Conservation (phyloP, 2,329 filamentous ascomycete genomes). For the Colletotrichum costaricense region DNA sequence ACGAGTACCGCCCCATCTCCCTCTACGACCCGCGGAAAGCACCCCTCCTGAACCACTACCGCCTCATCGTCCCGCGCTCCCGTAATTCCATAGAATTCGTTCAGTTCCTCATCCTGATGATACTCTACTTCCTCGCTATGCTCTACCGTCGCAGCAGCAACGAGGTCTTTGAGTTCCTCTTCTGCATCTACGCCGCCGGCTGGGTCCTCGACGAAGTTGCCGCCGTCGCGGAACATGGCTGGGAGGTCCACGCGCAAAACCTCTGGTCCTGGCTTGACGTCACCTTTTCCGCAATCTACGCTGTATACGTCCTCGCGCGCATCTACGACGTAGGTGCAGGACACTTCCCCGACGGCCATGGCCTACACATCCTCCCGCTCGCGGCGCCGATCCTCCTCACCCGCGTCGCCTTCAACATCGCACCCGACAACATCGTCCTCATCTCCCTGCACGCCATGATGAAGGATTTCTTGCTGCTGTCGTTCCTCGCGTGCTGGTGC, state of each 20-base stretch:
- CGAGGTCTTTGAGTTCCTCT: slow-evolving; percentile 67
- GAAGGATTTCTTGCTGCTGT: slow-evolving; percentile 76
- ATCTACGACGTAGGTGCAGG: slow-evolving; percentile 60
- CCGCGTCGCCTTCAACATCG: slow-evolving; percentile 77
- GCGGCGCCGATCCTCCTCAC: slow-evolving; percentile 78
- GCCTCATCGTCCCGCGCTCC: slow-evolving; percentile 76
- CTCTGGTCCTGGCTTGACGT: slow-evolving; percentile 81
- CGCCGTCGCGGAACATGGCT: slow-evolving; percentile 72
- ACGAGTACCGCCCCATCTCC: slow-evolving; percentile 76
- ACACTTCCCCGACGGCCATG: slow-evolving; percentile 57
- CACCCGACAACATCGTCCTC: slow-evolving; percentile 81
- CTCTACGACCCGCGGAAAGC: slow-evolving; percentile 76
- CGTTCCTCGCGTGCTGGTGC: slow-evolving; percentile 65
- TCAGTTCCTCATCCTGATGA: slow-evolving; percentile 73
- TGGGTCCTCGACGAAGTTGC: slow-evolving; percentile 76
- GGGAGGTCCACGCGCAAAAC: slow-evolving; percentile 79
- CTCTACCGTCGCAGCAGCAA: slow-evolving; percentile 61
- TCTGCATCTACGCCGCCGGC: slow-evolving; percentile 72
- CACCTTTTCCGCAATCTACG: slow-evolving; percentile 73
- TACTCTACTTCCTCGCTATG: slow-evolving; percentile 74
- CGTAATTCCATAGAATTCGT: slow-evolving; percentile 73
- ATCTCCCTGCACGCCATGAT: slow-evolving; percentile 81
- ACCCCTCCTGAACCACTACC: slow-evolving; percentile 76
- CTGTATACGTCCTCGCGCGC: slow-evolving; percentile 69
- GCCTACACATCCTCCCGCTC: slow-evolving; percentile 73